phyloP scores from a whole-genome alignment of 257 asterid genomes.

The Knoxia roxburghii region DNA sequence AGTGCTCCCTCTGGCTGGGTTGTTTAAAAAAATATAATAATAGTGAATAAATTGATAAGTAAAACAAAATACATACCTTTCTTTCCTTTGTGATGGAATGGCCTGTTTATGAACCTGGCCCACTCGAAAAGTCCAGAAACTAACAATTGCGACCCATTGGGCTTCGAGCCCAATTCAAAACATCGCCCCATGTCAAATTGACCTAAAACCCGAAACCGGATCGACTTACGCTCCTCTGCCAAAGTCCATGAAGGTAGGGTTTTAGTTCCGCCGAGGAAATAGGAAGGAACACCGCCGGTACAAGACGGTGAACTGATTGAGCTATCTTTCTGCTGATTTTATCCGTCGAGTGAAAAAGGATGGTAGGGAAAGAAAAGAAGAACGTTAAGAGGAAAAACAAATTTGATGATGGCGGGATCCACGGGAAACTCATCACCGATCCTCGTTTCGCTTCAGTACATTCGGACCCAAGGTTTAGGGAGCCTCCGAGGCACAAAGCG shows the following conservation, averaged over 20 bases:
- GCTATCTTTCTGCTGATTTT: background rate
- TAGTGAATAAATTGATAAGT: too few relatives aligned
- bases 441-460: slow-evolving; percentile 66
- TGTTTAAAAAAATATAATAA: too few relatives aligned
- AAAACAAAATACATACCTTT: too few relatives aligned
- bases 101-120: background rate
- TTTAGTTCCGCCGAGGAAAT: background rate
- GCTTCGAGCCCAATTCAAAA: background rate
- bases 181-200: background rate
- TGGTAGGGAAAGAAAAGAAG: slow-evolving; percentile 38
- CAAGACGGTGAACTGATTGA: background rate
- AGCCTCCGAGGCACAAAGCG: slow-evolving; percentile 57
- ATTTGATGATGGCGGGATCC: slow-evolving; percentile 12
- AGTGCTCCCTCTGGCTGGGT: too few relatives aligned
- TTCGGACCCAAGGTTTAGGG: slow-evolving; percentile 83
- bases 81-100: too few relatives aligned
- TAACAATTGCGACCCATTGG: background rate
- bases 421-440: slow-evolving; percentile 42
- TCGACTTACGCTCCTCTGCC: background rate
- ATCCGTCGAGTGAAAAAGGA: slow-evolving; percentile 14
- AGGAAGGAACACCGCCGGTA: background rate
- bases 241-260: slow-evolving; percentile 4
- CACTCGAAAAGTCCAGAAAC: too few relatives aligned
- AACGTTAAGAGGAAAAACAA: slow-evolving; percentile 23
- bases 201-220: background rate